These are phyloP conservation scores for Syzygium malaccense DNA, from an alignment of 441 rosid species.

Conservation along the genomic window DNA sequence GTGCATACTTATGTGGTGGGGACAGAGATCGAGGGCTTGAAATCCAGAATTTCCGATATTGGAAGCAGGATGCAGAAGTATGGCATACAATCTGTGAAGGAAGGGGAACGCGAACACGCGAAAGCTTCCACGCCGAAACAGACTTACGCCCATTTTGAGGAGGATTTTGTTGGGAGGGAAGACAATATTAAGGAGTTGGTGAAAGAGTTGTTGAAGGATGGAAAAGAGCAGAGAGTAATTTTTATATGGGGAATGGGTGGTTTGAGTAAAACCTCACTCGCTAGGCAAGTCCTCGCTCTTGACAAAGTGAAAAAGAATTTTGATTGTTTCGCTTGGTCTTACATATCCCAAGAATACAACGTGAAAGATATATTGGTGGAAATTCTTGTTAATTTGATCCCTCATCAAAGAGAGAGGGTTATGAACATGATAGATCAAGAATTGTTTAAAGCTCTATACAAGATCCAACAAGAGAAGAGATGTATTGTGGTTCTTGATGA, in stretches of 20 bases:
- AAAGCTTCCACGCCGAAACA: not conserved
- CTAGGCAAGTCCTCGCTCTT: accelerated
- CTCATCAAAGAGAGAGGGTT: accelerated
- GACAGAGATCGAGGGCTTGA: not conserved
- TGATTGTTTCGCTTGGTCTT: not conserved
- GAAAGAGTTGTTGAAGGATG: not conserved
- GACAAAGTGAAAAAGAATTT: not conserved
- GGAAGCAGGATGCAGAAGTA: accelerated
- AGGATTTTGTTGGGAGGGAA: not conserved
- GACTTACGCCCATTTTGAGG: not conserved
- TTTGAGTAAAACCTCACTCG: not conserved
- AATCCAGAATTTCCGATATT: not conserved
- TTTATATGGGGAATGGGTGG: not conserved
- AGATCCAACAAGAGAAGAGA: accelerated
- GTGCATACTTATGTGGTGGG: not conserved
- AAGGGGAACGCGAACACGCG: not conserved
- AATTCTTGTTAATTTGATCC: not conserved
- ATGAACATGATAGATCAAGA: accelerated
- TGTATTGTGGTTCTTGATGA: accelerated
- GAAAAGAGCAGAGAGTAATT: not conserved
- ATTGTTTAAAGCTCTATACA: accelerated
- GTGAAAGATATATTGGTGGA: accelerated
- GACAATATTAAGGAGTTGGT: not conserved
- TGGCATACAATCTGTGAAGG: not conserved
- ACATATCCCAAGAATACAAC: accelerated